Conservation (phyloP, 169 alveolate species). For the Cryptosporidium baileyi region DNA sequence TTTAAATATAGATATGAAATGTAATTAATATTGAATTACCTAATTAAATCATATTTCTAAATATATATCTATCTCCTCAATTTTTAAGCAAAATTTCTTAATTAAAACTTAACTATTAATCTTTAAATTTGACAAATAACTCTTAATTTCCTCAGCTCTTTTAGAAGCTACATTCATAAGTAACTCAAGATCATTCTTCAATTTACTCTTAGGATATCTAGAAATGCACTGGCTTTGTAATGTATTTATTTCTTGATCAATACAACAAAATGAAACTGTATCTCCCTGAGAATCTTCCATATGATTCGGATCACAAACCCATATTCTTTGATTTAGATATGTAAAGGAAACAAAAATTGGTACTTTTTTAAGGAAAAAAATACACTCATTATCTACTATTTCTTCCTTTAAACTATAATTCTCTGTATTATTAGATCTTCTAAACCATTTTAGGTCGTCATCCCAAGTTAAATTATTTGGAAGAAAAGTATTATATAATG, state of each 20-base stretch:
- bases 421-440: not conserved
- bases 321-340: not conserved
- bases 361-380: conserved; percentile 2
- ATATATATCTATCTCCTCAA: too few species aligned
- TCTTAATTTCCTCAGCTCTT: conserved; percentile 37
- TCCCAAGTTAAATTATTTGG: conserved; percentile 49
- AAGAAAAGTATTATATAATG: not conserved
- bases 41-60: too few species aligned
- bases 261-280: conserved; percentile 15
- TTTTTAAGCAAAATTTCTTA: too few species aligned
- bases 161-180: conserved; percentile 11
- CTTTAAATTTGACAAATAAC: not conserved
- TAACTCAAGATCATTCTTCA: not conserved
- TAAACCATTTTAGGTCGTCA: conserved; percentile 3
- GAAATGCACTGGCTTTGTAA: conserved; percentile 36
- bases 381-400: not conserved
- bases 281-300: conserved; percentile 60
- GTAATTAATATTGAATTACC: too few species aligned
- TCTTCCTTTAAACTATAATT: not conserved
- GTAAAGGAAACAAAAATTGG: conserved; percentile 66
- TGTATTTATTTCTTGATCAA: conserved; percentile 19
- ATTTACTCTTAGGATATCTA: not conserved
- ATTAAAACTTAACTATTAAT: too few species aligned
- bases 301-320: conserved; percentile 67
- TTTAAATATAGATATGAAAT: too few species aligned